These are phyloP conservation scores for Neodidymelliopsis sp. DNA, from an alignment of 2,329 filamentous ascomycete genomes.

Conservation along the genomic window DNA sequence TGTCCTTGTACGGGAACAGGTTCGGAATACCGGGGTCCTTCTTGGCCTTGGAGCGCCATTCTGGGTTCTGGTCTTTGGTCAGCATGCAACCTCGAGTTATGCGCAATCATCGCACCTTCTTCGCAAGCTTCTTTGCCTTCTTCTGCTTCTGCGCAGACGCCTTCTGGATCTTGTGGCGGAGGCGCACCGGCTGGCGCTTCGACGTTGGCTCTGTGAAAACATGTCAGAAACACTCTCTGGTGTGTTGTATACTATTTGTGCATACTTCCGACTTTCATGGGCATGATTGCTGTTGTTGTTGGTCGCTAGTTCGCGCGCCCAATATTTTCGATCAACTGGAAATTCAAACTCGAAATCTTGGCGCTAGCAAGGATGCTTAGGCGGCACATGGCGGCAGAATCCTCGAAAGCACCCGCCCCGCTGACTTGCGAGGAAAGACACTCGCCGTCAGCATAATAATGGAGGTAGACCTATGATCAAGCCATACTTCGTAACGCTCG, in stretches of 20 bases:
- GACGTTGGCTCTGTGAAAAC: conserved; percentile 81
- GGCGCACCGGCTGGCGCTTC: conserved; percentile 86
- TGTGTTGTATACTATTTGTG: neutral
- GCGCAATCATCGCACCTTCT: conserved; percentile 64
- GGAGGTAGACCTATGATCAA: neutral
- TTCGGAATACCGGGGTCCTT: conserved; percentile 99
- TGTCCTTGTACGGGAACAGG: conserved; percentile 96
- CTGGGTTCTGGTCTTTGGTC: conserved; percentile 72
- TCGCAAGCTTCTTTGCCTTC: conserved; percentile 86
- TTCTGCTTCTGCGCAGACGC: conserved; percentile 87
- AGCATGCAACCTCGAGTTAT: too few species aligned
- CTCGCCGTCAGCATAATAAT: neutral
- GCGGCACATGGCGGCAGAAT: neutral
- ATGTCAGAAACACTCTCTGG: conserved; percentile 11
- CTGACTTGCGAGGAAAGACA: neutral
- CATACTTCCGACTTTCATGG: conserved; percentile 55
- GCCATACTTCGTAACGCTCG: neutral
- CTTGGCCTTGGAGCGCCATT: conserved; percentile 95
- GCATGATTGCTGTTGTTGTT: conserved; percentile 19
- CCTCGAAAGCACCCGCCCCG: neutral
- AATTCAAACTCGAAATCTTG: conserved; percentile 26
- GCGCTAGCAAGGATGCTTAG: conserved; percentile 1
- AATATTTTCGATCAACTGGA: conserved; percentile 41
- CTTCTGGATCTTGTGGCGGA: conserved; percentile 97
- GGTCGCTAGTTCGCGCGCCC: conserved; percentile 22